Percentiles rank a stretch among this genome's conserved stretches.
Evolutionary conservation across 768 basidiomycete genomes (phyloP).

Genomic region (Ramaria sp.): DNA sequence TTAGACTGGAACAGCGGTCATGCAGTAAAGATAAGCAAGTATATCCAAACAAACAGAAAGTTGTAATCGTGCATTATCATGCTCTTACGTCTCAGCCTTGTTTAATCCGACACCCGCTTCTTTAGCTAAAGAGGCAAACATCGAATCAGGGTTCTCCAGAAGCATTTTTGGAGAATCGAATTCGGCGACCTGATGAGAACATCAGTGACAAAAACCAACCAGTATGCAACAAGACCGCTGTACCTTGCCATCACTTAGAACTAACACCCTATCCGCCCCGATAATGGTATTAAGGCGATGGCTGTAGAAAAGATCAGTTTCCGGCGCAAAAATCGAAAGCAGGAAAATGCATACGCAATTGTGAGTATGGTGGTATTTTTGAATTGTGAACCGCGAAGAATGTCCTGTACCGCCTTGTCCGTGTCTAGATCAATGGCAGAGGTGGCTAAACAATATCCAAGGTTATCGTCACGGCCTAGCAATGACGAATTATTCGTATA

Average conservation of each 20-base stretch:
- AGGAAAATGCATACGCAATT: constrained; percentile 46
- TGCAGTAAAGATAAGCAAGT: too few relatives aligned
- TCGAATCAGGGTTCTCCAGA: constrained; percentile 42
- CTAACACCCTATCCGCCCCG: constrained; percentile 70
- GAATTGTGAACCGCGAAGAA: constrained; percentile 74
- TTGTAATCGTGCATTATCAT: too few relatives aligned
- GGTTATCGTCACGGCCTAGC: constrained; percentile 4
- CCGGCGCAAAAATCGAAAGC: background rate
- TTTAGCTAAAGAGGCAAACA: constrained; percentile 52
- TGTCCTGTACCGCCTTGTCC: constrained; percentile 79
- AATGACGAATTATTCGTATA: constrained; percentile 15
- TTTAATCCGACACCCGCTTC: constrained; percentile 38
- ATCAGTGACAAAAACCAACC: constrained; percentile 9
- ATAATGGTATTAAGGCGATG: constrained; percentile 80
- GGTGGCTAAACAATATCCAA: constrained; percentile 41
- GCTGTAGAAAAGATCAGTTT: constrained; percentile 22
- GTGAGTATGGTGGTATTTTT: constrained; percentile 72
- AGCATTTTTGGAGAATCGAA: constrained; percentile 61
- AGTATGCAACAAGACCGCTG: background rate
- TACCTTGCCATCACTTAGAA: constrained; percentile 71
- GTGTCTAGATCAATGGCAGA: constrained; percentile 88
- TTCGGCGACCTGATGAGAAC: constrained; percentile 46
- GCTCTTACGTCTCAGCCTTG: background rate
- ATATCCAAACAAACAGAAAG: too few relatives aligned
- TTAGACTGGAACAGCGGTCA: too few relatives aligned